Evolutionary conservation across 2,329 filamentous ascomycete species (phyloP), one percentile per base, ranked within the genome.

Genomic region (Xylaria sp.): DNA sequence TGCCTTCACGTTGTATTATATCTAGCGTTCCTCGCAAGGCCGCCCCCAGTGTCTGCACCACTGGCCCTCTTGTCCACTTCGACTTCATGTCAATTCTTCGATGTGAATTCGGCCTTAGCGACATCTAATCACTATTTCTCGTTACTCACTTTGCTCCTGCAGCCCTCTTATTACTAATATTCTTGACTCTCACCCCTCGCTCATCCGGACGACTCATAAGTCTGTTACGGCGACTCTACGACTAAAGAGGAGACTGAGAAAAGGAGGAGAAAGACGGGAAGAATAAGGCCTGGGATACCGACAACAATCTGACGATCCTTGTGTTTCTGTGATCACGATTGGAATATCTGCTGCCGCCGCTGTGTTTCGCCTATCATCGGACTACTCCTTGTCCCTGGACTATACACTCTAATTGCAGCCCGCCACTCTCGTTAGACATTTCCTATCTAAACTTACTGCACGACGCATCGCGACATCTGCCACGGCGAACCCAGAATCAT

Each of bases 1-100:
- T 42, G 31, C 33, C 23, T 15, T 31, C 50, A 50, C n/a, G 17
- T 40, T 15, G 15, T 64, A 49, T 57, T 63, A 65, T 65, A 60
- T 65, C 56, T 60, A 60, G 55, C 23, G 53, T 65, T 65, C 63
- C 63, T 65, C 63, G 60, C 63, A 46, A 57, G 46, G 56, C 60
- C 49, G 47, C 45, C 60, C 60, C 51, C 15, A 43, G 51, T 23
- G 37, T 21, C 52, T 42, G 19, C 45, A 56, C 60, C 31, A 53
- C 40, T 43, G 51, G 37, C 35, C 61, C 55, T 60, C 57, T 55
- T 64, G 46, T 47, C 52, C 52, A 57, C 61, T 52, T 61, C 28
- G 61, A 38, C 46, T 56, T 50, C 35, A 14, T 46, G 28, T n/a
- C n/a, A 57, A 28, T 15, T 53, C 33, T 57, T 57, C 52, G 46